Base-by-base conservation (phyloP, 164 flowering plant species). In the Chloranthus sessilifolius region DNA sequence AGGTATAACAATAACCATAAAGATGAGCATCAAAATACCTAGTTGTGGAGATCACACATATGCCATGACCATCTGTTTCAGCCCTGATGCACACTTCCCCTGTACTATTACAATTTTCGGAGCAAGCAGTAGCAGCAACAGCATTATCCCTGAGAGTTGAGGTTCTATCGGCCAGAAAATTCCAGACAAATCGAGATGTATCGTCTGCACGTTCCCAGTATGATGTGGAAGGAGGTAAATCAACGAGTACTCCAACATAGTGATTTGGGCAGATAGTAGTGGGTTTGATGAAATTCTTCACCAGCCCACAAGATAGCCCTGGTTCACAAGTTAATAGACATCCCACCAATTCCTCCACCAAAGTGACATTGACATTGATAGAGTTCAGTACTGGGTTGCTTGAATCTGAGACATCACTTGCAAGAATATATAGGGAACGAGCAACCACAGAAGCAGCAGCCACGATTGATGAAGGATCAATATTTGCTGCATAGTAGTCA, bases 381-480 rank as follows among this genome's bases (percentile, higher is more conserved):
- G 66, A 58, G 66, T 62, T 53, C 4, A 90, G 59, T 40, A 43
- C 58, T 17, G 77, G 59, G 58, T 62, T 56, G 52, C 55, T 73
- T 25, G 56, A 22, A 23, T 67, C 66, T 34, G 68, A 72, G 21
- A 44, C 53, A 21, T 67, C 82, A 58, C 56, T 77, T 7, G 95
- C 95, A 63, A 88, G 90, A 55, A 76, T 71, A 63, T 73, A 88
- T 19, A 92, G 82, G 19, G 91, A 60, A 21, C 95, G 90, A 2
- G 96, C 94, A 58, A 88, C 75, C 51, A 92, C 71, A 38, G 95
- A 77, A 65, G 96, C 90, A 49, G 95, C 95, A 7, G 85, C 74
- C 27, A 64, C 79, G 43, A 92, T 65, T 45, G 95, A 60, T 34
- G 96, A 77, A 23, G 91, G 61, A 67, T 92, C 83, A 36, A 85